phyloP scores from a whole-genome alignment of 345 rosid genomes.

The Linum tenue region DNA sequence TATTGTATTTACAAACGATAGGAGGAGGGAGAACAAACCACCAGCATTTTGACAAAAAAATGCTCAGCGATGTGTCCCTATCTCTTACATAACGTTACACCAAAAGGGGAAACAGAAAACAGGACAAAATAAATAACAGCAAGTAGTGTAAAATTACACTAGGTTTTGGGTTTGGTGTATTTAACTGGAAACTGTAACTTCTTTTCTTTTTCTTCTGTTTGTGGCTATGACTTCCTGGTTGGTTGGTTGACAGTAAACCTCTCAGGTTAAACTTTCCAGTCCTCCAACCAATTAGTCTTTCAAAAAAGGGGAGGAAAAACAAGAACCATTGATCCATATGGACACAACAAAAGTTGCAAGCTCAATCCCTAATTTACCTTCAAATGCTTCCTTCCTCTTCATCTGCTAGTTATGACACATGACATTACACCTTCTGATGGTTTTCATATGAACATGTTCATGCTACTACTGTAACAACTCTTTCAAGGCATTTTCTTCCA shows the following conservation, averaged over 20 bases:
- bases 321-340: constrained; percentile 9
- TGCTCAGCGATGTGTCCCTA: constrained; percentile 13
- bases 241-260: constrained; percentile 36
- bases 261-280: constrained; percentile 27
- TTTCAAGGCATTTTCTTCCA: constrained; percentile 21
- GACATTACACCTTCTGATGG: not conserved
- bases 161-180: constrained; percentile 21
- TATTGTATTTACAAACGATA: constrained; percentile 17
- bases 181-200: constrained; percentile 3
- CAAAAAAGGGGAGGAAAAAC: not conserved
- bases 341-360: constrained; percentile 9
- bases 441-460: constrained; percentile 17
- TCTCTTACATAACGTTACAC: constrained; percentile 18
- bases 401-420: no score
- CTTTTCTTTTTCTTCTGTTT: no score
- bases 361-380: not conserved
- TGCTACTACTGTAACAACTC: not conserved
- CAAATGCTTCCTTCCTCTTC: no score
- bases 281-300: constrained; percentile 12
- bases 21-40: constrained; percentile 5
- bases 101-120: not conserved
- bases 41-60: constrained; percentile 13
- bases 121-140: not conserved
- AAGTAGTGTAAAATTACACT: constrained; percentile 14
- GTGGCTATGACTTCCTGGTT: no score